Evolutionary conservation across 495 filamentous ascomycete species (phyloP).

Genomic region (Pseudoneurospora amorphoporcata): DNA sequence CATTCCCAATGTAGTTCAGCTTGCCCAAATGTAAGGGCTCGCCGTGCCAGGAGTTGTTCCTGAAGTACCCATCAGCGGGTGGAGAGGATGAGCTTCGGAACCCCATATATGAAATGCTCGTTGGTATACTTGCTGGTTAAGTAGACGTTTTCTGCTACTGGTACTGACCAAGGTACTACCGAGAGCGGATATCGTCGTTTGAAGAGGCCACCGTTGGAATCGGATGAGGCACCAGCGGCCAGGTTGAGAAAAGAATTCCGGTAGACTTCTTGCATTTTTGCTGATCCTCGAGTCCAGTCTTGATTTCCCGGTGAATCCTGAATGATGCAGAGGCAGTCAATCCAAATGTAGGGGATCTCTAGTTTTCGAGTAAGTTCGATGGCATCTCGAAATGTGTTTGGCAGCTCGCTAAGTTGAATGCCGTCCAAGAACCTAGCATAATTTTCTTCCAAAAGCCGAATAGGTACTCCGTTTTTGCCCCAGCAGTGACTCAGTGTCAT

Average conservation of each 20-base stretch:
- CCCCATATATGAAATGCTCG: background rate
- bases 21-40: conserved; percentile 12
- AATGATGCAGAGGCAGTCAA: conserved; percentile 35
- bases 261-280: conserved; percentile 12
- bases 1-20: conserved; percentile 23
- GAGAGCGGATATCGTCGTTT: background rate
- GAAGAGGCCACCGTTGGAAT: background rate
- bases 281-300: conserved; percentile 12
- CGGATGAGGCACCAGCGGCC: background rate
- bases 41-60: conserved; percentile 18
- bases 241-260: conserved; percentile 8
- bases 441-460: background rate
- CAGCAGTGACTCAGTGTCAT: background rate
- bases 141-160: background rate
- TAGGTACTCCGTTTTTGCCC: background rate
- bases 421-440: background rate
- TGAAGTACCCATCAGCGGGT: conserved; percentile 21
- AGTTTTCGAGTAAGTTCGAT: conserved; percentile 12
- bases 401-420: background rate
- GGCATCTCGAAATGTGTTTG: conserved; percentile 14
- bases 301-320: conserved; percentile 9
- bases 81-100: background rate
- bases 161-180: background rate
- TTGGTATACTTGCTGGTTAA: background rate
- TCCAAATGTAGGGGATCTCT: conserved; percentile 21